Base-by-base conservation (phyloP, 176 grass and related monocot genomes). In the Avena insularis region DNA sequence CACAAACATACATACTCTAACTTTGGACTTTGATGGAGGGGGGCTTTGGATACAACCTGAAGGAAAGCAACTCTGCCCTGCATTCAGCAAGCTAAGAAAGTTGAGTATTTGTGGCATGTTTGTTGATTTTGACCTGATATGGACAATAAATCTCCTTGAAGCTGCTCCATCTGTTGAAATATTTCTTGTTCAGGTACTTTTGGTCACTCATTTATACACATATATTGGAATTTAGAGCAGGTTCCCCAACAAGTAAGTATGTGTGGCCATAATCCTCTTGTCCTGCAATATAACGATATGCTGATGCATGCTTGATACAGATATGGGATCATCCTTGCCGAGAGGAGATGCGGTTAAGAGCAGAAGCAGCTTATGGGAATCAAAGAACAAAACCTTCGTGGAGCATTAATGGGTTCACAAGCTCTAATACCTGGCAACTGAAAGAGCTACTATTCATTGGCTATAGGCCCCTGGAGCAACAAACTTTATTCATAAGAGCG, bases 11-110 rank as follows among this genome's bases (percentile, higher is more conserved):
- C 17, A 67, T n/a, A 38, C 50, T 36, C 12, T 78, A 2, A 40
- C 45, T 15, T 17, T 84, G 61, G 47, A 53, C 33, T 85, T 85
- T 29, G 7, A 67, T 4, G 83, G 73, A 85, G 73, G 38, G 19
- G 54, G 38, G 66, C 23, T 77, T 54, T 77, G 74, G 49, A 33
- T 77, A 55, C 74, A 35, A 35, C 74, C 49, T 10, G 74, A 77
- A 77, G 49, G 51, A 55, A 55, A 55, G 15, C 14, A 77, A 17
- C 11, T 55, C 25, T 77, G 74, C 74, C 49, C 8, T 77, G 25
- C 25, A 77, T 55, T 77, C 74, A 35, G 9, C 50, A 33, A 35
- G 25, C 49, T 77, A 55, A 55, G 27, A 15, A 45, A 46, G 69
- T 36, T 72, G 40, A 5, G 14, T 72, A 47, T 72, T 47, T 47